Percentiles rank a stretch among this genome's conserved stretches.
Conservation (phyloP, 176 grass and related monocot genomes). For the Ensete glaucum region DNA sequence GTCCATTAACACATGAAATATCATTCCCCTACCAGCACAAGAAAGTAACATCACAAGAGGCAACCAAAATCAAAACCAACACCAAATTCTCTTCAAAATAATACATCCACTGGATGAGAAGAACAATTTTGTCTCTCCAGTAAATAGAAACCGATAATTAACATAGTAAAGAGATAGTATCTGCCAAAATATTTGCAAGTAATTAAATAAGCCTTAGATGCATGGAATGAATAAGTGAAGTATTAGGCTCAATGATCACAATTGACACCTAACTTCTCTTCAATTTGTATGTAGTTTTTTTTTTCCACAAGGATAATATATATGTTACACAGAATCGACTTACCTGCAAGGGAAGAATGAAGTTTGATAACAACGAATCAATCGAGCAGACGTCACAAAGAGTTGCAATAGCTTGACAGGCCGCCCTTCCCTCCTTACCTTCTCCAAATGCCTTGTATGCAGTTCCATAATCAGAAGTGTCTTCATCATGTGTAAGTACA, state of each 20-base stretch:
- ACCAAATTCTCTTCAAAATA: not conserved
- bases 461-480: constrained; percentile 47
- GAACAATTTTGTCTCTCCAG: not conserved
- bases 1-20: constrained; percentile 73
- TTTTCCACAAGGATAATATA: not conserved
- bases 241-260: too few relatives aligned
- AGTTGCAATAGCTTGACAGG: constrained; percentile 73
- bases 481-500: constrained; percentile 9
- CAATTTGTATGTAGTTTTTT: not conserved
- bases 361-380: constrained; percentile 80
- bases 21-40: constrained; percentile 45
- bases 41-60: not conserved
- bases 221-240: too few relatives aligned
- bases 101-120: not conserved
- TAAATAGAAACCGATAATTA: too few relatives aligned
- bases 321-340: constrained; percentile 8
- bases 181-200: too few relatives aligned
- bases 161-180: too few relatives aligned
- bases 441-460: constrained; percentile 78
- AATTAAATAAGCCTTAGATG: too few relatives aligned
- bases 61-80: not conserved
- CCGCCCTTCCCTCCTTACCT: constrained; percentile 61
- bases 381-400: constrained; percentile 82
- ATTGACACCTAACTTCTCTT: too few relatives aligned
- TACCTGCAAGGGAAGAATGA: constrained; percentile 89